Conservation (phyloP, 148 eudicot species). For the Rheum nobile region DNA sequence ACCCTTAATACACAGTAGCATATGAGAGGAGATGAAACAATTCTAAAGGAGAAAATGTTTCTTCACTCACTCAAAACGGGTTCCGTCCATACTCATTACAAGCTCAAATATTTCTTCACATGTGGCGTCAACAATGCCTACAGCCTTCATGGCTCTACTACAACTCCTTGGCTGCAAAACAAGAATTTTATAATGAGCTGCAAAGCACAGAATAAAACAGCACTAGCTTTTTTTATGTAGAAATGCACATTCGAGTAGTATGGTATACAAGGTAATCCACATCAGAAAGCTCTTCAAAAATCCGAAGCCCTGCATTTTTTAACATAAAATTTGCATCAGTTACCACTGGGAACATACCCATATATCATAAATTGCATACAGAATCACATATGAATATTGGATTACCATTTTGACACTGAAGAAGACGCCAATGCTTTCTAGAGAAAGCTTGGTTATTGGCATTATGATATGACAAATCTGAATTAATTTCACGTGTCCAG, state of each 20-base stretch:
- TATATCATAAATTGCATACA: not conserved
- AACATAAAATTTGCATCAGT: constrained; percentile 4
- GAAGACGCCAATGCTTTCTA: constrained; percentile 97
- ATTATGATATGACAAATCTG: constrained; percentile 63
- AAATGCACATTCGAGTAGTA: not conserved
- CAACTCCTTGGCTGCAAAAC: constrained; percentile 90
- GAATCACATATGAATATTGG: constrained; percentile 7
- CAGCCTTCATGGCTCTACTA: constrained; percentile 99
- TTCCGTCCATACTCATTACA: constrained; percentile 96
- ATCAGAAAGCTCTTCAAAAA: constrained; percentile 94
- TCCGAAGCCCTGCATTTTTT: constrained; percentile 72
- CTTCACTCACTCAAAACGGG: constrained; percentile 85
- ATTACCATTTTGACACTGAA: constrained; percentile 90
- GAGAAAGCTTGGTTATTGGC: constrained; percentile 70
- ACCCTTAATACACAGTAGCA: not conserved
- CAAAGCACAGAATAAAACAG: not conserved
- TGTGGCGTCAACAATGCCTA: constrained; percentile 92
- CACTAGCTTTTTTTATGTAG: not conserved
- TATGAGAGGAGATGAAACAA: not conserved
- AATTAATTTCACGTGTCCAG: constrained; percentile 83
- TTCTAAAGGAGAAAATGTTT: not conserved
- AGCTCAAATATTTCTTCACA: constrained; percentile 98
- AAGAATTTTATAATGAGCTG: constrained; percentile 5
- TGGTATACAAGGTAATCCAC: constrained; percentile 89
- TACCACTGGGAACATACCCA: not conserved